Conservation (phyloP, 2,329 filamentous ascomycete genomes). For the Cladophialophora carrionii region DNA sequence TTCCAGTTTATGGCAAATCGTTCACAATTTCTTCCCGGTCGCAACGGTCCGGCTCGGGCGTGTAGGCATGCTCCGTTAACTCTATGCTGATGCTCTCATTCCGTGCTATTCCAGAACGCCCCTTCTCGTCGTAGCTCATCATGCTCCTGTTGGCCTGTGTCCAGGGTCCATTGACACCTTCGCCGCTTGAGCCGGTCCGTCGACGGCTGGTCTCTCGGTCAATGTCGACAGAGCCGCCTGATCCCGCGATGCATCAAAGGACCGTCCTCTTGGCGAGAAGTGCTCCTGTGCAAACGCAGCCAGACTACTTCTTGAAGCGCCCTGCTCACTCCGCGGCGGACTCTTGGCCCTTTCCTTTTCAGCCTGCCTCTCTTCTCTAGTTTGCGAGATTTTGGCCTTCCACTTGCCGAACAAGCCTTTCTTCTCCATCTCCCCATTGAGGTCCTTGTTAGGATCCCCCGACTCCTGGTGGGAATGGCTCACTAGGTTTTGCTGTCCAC, state of each 20-base stretch:
- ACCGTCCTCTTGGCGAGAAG: slow-evolving; percentile 34
- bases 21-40: background rate
- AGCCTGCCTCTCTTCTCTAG: slow-evolving; percentile 59
- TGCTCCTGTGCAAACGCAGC: slow-evolving; percentile 43
- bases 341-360: slow-evolving; percentile 60
- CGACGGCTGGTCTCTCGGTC: slow-evolving; percentile 19
- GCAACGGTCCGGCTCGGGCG: background rate
- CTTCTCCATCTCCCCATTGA: slow-evolving; percentile 53
- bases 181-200: slow-evolving; percentile 8
- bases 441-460: slow-evolving; percentile 44
- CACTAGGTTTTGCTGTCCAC: slow-evolving; percentile 36
- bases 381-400: slow-evolving; percentile 62
- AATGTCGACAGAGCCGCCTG: slow-evolving; percentile 24
- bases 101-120: background rate
- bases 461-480: slow-evolving; percentile 46
- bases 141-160: slow-evolving; percentile 8
- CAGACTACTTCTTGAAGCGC: slow-evolving; percentile 43
- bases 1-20: background rate
- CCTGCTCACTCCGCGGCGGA: slow-evolving; percentile 48
- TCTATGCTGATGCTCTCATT: background rate
- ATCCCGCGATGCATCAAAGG: slow-evolving; percentile 34
- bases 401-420: slow-evolving; percentile 67
- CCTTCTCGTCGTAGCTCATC: background rate
- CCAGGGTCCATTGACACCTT: slow-evolving; percentile 14
- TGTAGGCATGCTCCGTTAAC: background rate